phyloP scores from a whole-genome alignment of 2,329 filamentous ascomycete species.

The Zymoseptoria ardabiliae region DNA sequence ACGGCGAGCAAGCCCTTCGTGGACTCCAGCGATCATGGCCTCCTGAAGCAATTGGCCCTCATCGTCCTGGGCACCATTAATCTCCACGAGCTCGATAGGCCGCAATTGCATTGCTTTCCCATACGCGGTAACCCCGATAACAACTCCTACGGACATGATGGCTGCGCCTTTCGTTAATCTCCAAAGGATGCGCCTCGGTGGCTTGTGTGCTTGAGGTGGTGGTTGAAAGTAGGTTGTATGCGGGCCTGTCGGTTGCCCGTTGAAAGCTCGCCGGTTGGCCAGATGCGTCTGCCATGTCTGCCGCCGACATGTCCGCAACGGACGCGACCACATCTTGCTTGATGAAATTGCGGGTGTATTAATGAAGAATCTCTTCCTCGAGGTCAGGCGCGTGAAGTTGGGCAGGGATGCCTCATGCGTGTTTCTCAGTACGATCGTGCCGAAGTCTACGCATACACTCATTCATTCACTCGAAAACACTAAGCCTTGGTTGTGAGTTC shows the following conservation, averaged over 20 bases:
- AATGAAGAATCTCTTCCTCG: not conserved
- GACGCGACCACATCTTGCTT: conserved; percentile 8
- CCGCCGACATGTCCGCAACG: conserved; percentile 4
- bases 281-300: not conserved
- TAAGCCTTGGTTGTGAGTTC: not conserved
- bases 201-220: conserved; percentile 18
- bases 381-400: not conserved
- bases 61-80: conserved; percentile 9
- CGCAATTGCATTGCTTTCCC: not conserved
- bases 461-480: not conserved
- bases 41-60: conserved; percentile 8
- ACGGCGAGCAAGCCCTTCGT: conserved; percentile 13
- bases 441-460: not conserved
- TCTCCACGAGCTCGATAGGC: conserved; percentile 1
- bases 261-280: conserved; percentile 5
- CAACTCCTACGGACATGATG: conserved; percentile 2
- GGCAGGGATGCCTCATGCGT: not conserved
- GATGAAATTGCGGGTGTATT: not conserved
- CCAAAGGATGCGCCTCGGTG: conserved; percentile 15
- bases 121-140: conserved; percentile 6
- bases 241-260: conserved; percentile 14
- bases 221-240: conserved; percentile 28
- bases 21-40: conserved; percentile 14
- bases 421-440: not conserved
- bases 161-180: not conserved